These are phyloP conservation scores for Cyclotella sp. DNA, from an alignment of 108 stramenopile genomes.

Conservation along the genomic window DNA sequence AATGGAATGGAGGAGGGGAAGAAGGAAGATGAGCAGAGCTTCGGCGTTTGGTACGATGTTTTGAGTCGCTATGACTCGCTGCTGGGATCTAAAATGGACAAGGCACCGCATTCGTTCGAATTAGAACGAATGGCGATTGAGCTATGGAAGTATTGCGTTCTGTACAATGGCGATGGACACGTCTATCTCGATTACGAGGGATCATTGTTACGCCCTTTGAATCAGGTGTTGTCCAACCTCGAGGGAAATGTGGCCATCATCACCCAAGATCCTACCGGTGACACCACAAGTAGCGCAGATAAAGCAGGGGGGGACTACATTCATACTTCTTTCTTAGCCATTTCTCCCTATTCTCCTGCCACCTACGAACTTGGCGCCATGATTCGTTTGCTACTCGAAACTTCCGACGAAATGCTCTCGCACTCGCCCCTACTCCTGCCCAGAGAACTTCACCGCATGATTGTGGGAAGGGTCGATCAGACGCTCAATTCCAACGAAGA, in stretches of 20 bases:
- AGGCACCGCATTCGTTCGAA: slow-evolving; percentile 6
- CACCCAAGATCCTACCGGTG: slow-evolving; percentile 2
- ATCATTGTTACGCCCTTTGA: slow-evolving; percentile 23
- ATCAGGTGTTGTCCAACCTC: slow-evolving; percentile 15
- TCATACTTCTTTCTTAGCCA: slow-evolving; percentile 46
- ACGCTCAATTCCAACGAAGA: slow-evolving; percentile 4
- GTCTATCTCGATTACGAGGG: slow-evolving; percentile 40
- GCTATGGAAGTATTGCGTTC: slow-evolving; percentile 51
- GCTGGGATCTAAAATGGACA: background rate
- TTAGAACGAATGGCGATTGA: slow-evolving; percentile 40
- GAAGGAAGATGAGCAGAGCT: slow-evolving; percentile 7
- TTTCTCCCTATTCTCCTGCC: slow-evolving; percentile 43
- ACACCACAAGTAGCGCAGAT: background rate
- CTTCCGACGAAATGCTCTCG: slow-evolving; percentile 47
- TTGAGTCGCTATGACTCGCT: slow-evolving; percentile 15
- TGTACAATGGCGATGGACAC: slow-evolving; percentile 51
- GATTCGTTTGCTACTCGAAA: slow-evolving; percentile 49
- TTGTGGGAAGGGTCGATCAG: slow-evolving; percentile 25
- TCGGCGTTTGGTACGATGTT: slow-evolving; percentile 22
- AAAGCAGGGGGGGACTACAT: slow-evolving; percentile 20
- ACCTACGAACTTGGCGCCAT: slow-evolving; percentile 40
- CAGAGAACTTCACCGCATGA: slow-evolving; percentile 43
- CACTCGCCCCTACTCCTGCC: slow-evolving; percentile 38
- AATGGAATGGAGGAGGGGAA: slow-evolving; percentile 10
- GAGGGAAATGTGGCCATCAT: slow-evolving; percentile 41